Evolutionary conservation across 2,329 filamentous ascomycete species (phyloP), one percentile per base, ranked within the genome.

Genomic region (Trichoderma sp.): DNA sequence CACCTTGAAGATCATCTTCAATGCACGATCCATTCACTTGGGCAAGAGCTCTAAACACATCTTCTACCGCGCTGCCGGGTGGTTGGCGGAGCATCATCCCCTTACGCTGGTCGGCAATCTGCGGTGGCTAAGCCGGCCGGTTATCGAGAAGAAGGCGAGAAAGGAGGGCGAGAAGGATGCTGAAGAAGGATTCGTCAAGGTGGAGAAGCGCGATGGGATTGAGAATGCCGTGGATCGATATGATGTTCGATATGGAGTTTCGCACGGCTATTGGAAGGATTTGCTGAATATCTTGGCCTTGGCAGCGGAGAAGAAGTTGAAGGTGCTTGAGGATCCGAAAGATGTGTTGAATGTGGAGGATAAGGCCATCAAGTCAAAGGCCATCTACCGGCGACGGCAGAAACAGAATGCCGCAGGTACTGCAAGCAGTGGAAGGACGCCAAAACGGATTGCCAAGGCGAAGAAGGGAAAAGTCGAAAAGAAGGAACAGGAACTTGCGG

Each of bases 261-360:
- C 87, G 5, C 87, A 89, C 63, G 86, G 87, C 0, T 89, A 89
- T 76, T 89, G 86, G 86, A 89, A 89, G 72, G 87, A 89, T 73
- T 77, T 89, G 3, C 77, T 88, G 2, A 89, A 89, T 72, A 79
- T 89, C 3, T 79, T 89, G 0, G 84, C 81, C 0, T 79, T 89
- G 2, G 82, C 83, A 0, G 84, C 81, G 29, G 83, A 86, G 62
- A 78, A 80, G 27, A 78, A 84, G 73, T 79, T 89, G 14, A 76
- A 79, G 16, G 78, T 79, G 6, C 73, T 81, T 14, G 77, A 78
- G 2, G 72, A 85, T 33, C 82, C 82, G 2, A 72, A 72, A 1
- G 74, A 78, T 0, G 73, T 86, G 5, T 75, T 86, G 21, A 84
- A 84, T 65, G 75, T 77, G 6, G 74, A 80, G 71, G 76, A 75